Conservation (phyloP, 2,329 filamentous ascomycete species). For the Epichloe glyceriae region DNA sequence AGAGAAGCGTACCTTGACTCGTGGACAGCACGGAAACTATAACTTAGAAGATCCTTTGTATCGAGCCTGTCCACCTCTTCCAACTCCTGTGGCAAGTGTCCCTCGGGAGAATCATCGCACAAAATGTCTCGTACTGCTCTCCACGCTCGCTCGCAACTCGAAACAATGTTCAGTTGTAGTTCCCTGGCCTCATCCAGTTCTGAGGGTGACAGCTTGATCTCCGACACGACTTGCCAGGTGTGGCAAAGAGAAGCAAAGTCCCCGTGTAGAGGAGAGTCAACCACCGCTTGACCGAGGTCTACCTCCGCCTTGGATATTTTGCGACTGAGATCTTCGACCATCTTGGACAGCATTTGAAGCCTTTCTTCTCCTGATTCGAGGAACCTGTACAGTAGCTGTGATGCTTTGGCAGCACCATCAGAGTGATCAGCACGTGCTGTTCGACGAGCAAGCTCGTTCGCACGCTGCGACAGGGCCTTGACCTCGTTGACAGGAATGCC, state of each 20-base stretch:
- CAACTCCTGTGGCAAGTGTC: conserved; percentile 66
- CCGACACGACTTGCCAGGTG: conserved; percentile 38
- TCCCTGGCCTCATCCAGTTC: conserved; percentile 23
- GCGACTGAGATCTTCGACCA: conserved; percentile 49
- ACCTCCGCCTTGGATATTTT: conserved; percentile 50
- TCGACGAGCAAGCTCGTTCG: conserved; percentile 45
- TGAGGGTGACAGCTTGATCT: conserved; percentile 23
- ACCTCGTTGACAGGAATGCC: conserved; percentile 22
- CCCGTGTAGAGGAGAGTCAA: conserved; percentile 55
- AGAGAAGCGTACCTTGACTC: conserved; percentile 61
- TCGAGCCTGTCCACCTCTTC: conserved; percentile 58
- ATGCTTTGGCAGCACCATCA: conserved; percentile 73
- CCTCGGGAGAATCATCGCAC: conserved; percentile 91
- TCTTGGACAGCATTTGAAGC: conserved; percentile 38
- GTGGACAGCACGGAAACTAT: conserved; percentile 88
- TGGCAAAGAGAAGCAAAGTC: conserved; percentile 53
- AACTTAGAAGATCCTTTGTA: conserved; percentile 84
- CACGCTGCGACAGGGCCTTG: conserved; percentile 33
- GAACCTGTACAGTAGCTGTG: conserved; percentile 54
- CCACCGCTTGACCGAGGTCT: conserved; percentile 54
- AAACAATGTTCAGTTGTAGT: conserved; percentile 44
- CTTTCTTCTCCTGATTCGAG: conserved; percentile 29
- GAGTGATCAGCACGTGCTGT: conserved; percentile 85
- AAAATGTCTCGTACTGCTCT: conserved; percentile 59
- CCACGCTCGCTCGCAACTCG: conserved; percentile 62